phyloP scores from a whole-genome alignment of 352 stramenopile species.

The Phytophthora sojae region DNA sequence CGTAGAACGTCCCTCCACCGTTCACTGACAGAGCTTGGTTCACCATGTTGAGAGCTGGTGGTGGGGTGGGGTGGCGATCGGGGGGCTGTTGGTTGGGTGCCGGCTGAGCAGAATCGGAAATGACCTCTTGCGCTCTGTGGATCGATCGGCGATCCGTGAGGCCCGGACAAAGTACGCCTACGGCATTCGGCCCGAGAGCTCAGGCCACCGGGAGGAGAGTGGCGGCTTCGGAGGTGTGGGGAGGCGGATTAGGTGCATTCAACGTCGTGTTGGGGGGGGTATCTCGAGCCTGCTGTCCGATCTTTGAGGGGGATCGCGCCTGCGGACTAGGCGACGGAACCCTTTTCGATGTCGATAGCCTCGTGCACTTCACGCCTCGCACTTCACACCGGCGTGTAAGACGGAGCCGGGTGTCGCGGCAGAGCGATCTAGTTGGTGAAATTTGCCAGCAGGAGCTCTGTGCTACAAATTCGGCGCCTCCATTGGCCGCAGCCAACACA shows the following conservation, averaged over 20 bases:
- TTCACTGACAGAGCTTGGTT: constrained; percentile 28
- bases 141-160: constrained; percentile 6
- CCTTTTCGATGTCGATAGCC: constrained; percentile 28
- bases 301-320: constrained; percentile 21
- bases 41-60: constrained; percentile 17
- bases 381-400: constrained; percentile 12
- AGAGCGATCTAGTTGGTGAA: constrained; percentile 25
- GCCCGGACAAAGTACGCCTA: constrained; percentile 5
- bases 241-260: constrained; percentile 24
- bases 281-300: constrained; percentile 21
- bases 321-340: constrained; percentile 19
- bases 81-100: neutral
- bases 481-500: constrained; percentile 3
- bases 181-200: neutral
- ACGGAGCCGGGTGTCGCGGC: constrained; percentile 2
- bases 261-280: constrained; percentile 3
- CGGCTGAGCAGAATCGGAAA: constrained; percentile 22
- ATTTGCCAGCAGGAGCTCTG: constrained; percentile 20
- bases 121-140: constrained; percentile 17
- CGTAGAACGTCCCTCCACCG: constrained; percentile 16
- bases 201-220: neutral
- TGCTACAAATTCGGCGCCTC: constrained; percentile 1
- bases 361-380: constrained; percentile 17
- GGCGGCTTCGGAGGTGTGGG: constrained; percentile 4
- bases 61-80: neutral